Conservation (phyloP, 2,329 filamentous ascomycete genomes). For the Penicillium brevicompactum region DNA sequence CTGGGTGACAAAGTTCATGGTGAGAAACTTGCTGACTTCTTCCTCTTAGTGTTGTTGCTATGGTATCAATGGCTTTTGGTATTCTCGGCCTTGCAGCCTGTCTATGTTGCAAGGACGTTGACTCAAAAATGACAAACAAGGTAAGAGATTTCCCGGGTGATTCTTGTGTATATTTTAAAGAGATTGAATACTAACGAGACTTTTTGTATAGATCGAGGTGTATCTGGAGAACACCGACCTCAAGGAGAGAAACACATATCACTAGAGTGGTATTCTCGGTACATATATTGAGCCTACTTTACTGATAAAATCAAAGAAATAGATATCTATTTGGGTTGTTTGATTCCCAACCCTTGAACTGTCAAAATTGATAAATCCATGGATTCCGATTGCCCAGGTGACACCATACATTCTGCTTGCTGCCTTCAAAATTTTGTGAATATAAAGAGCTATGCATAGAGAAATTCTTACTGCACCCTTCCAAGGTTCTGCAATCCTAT, state of each 20-base stretch:
- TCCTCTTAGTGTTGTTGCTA: conserved; percentile 26
- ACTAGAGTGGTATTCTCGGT: conserved; percentile 3
- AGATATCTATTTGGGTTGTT: no score
- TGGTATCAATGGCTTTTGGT: conserved; percentile 34
- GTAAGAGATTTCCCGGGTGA: conserved; percentile 15
- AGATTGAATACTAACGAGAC: neutral
- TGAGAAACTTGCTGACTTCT: neutral
- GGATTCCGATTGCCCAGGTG: no score
- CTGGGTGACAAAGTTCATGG: neutral
- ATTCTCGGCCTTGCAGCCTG: conserved; percentile 33
- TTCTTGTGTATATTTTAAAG: neutral
- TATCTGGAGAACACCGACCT: conserved; percentile 24
- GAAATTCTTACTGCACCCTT: no score
- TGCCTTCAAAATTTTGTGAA: no score
- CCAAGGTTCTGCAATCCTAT: no score
- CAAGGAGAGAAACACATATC: conserved; percentile 15
- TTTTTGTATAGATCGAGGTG: conserved; percentile 17
- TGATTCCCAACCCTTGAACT: no score
- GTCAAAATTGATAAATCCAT: no score
- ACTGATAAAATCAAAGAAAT: neutral
- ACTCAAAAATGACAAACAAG: conserved; percentile 38
- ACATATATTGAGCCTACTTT: no score
- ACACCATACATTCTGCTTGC: no score
- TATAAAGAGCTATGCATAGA: no score
- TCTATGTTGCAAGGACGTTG: conserved; percentile 34